These are phyloP conservation scores for Wickerhamiella sergipiensis DNA, from an alignment of 805 yeast species.

Conservation along the genomic window DNA sequence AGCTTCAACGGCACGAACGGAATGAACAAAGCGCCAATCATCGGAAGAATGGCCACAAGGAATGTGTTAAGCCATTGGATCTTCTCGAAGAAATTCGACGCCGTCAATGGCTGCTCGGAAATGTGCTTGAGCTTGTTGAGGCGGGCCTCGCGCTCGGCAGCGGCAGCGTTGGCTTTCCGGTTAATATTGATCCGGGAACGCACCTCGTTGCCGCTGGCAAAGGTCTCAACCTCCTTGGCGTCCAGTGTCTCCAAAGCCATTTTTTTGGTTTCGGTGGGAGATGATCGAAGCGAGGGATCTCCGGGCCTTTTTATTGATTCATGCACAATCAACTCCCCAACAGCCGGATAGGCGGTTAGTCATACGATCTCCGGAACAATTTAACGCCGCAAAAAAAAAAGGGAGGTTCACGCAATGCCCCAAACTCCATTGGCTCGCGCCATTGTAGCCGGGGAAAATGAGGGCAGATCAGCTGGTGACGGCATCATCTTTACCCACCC, in stretches of 20 bases:
- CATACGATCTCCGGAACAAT: neutral
- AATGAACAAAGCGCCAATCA: conserved; percentile 32
- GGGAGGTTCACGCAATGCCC: neutral
- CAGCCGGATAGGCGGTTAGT: neutral
- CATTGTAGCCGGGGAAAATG: neutral
- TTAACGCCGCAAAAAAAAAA: neutral
- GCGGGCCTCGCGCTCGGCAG: conserved; percentile 9
- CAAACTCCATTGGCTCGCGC: neutral
- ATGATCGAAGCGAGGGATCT: neutral
- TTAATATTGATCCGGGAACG: conserved; percentile 21
- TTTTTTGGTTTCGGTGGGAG: neutral
- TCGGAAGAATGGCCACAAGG: conserved; percentile 44
- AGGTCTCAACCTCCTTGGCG: conserved; percentile 23
- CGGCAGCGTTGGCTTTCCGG: conserved; percentile 12
- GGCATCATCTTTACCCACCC: too few species aligned
- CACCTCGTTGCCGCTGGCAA: conserved; percentile 23
- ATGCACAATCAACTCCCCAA: conserved; percentile 3
- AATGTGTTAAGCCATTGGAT: conserved; percentile 61
- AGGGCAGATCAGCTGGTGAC: too few species aligned
- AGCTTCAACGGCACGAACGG: conserved; percentile 32
- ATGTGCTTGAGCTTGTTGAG: conserved; percentile 32
- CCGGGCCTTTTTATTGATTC: neutral
- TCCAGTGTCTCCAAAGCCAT: conserved; percentile 17
- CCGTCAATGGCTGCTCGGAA: conserved; percentile 64
- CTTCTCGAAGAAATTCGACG: conserved; percentile 55